Evolutionary conservation across 2,329 filamentous ascomycete species (phyloP).

Genomic region (Venturia pyrina): DNA sequence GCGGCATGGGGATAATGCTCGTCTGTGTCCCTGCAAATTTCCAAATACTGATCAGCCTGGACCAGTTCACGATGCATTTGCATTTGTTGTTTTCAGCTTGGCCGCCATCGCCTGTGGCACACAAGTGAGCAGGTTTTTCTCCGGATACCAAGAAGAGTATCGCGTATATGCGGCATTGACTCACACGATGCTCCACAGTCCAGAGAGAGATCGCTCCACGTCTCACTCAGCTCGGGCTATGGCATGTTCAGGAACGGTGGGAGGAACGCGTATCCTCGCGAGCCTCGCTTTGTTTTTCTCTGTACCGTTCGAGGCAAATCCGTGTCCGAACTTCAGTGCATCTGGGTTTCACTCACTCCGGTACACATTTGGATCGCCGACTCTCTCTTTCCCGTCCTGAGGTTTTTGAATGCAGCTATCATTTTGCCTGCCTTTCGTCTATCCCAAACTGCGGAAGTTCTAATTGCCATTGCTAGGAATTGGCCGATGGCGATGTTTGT

Average conservation of each 20-base stretch:
- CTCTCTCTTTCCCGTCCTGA: too few relatives aligned
- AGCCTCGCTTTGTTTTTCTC: too few relatives aligned
- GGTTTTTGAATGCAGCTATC: too few relatives aligned
- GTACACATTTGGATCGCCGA: too few relatives aligned
- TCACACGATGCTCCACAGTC: background rate
- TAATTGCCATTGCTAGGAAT: too few relatives aligned
- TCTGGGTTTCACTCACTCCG: too few relatives aligned
- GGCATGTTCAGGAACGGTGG: background rate
- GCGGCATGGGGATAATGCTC: background rate
- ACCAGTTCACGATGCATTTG: constrained; percentile 3
- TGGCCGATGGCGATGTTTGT: too few relatives aligned
- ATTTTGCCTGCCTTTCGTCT: too few relatives aligned
- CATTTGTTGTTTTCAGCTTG: background rate
- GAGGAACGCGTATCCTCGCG: background rate
- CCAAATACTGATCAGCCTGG: background rate
- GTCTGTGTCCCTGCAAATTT: background rate
- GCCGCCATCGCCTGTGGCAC: background rate
- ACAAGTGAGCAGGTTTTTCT: background rate
- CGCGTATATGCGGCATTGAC: background rate
- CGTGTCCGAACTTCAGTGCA: too few relatives aligned
- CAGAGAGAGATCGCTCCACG: background rate
- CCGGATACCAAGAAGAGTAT: background rate
- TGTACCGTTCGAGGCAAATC: background rate
- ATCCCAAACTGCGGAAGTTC: too few relatives aligned
- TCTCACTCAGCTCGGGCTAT: background rate